Evolutionary conservation across 352 stramenopile genomes (phyloP).

Genomic region (Globisporangium nagaii): DNA sequence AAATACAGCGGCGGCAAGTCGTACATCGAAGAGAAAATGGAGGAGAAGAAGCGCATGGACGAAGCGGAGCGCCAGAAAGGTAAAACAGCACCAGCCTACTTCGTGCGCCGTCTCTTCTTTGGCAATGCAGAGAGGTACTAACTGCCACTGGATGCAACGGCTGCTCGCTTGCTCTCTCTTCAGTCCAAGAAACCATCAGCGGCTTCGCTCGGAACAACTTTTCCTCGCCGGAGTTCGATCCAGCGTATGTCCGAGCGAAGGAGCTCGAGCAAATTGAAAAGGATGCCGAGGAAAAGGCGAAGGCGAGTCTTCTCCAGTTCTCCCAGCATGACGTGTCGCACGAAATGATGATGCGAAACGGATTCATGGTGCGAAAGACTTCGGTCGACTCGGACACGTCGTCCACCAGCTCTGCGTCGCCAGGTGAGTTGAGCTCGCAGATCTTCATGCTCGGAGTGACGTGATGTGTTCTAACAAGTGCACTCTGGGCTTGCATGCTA

Average conservation of each 20-base stretch:
- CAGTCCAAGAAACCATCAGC: conserved; percentile 24
- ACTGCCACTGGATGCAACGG: too few species aligned
- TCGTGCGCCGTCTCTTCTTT: too few species aligned
- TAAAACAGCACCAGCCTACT: too few species aligned
- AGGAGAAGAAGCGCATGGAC: conserved; percentile 53
- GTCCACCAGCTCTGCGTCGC: conserved; percentile 1
- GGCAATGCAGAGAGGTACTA: too few species aligned
- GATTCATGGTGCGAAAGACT: conserved; percentile 38
- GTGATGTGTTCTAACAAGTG: neutral
- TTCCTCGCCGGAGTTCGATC: conserved; percentile 42
- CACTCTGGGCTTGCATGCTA: neutral
- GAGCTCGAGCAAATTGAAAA: conserved; percentile 41
- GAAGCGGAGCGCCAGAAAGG: conserved; percentile 39
- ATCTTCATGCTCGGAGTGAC: neutral
- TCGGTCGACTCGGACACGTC: conserved; percentile 13
- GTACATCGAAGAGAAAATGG: conserved; percentile 51
- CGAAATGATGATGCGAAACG: conserved; percentile 62
- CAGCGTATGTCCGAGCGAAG: conserved; percentile 47
- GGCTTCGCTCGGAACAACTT: conserved; percentile 45
- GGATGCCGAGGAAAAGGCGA: conserved; percentile 53
- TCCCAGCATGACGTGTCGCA: conserved; percentile 49
- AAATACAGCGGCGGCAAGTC: conserved; percentile 44
- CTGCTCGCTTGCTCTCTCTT: neutral
- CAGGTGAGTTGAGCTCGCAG: conserved; percentile 3
- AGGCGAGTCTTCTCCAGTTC: conserved; percentile 43